phyloP scores from a whole-genome alignment of 2,329 filamentous ascomycete species.

The Fusarium nygamai region DNA sequence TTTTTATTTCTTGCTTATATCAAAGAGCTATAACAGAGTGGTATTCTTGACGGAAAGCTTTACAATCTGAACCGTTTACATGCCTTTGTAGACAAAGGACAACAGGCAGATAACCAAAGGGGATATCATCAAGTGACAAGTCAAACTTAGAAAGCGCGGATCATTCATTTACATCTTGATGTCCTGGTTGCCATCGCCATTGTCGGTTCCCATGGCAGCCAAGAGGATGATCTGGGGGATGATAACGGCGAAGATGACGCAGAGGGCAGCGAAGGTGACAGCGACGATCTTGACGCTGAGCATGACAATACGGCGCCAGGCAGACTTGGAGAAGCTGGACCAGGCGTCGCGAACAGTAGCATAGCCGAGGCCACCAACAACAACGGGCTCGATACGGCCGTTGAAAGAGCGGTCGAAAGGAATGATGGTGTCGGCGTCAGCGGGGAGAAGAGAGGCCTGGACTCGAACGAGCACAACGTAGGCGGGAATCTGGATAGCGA shows the following conservation, averaged over 20 bases:
- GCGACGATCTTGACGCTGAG: conserved; percentile 77
- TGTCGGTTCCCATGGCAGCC: conserved; percentile 15
- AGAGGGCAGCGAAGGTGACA: conserved; percentile 59
- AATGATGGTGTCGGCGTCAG: conserved; percentile 84
- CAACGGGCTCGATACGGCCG: conserved; percentile 77
- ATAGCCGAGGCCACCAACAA: conserved; percentile 77
- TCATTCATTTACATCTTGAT: conserved; percentile 15
- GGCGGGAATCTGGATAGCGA: conserved; percentile 78
- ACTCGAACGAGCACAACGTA: conserved; percentile 82
- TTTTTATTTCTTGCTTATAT: conserved; percentile 13
- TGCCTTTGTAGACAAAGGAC: background rate
- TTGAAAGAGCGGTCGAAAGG: conserved; percentile 89
- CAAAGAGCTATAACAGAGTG: background rate
- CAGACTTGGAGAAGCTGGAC: conserved; percentile 77
- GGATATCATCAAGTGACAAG: background rate
- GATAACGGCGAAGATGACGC: conserved; percentile 60
- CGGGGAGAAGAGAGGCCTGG: conserved; percentile 85
- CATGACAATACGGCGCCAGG: conserved; percentile 78
- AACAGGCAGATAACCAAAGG: background rate
- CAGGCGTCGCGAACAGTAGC: conserved; percentile 80
- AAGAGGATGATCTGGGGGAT: conserved; percentile 62
- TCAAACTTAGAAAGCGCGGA: background rate
- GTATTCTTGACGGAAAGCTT: background rate
- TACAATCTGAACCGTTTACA: background rate
- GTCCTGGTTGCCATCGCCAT: background rate